Percentiles rank a stretch among this genome's conserved stretches.
These are phyloP conservation scores for Beauveria varroae DNA, from an alignment of 2,329 filamentous ascomycete species.

Conservation along the genomic window DNA sequence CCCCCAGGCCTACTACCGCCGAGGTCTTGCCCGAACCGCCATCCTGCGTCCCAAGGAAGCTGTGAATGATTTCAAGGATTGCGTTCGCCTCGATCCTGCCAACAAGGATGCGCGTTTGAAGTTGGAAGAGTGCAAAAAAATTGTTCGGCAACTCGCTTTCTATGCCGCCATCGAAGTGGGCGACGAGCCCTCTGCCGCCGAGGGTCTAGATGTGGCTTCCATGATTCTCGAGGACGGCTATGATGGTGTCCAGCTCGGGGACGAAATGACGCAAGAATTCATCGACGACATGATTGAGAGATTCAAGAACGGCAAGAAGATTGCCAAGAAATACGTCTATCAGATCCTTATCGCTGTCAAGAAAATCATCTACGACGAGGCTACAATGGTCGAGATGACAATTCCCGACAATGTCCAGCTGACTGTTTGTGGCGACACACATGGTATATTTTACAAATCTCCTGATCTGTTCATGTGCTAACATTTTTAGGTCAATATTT, in stretches of 20 bases:
- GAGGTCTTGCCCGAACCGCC: constrained; percentile 84
- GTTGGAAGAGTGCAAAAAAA: constrained; percentile 87
- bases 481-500: constrained; percentile 77
- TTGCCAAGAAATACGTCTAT: constrained; percentile 95
- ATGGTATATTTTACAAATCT: constrained; percentile 52
- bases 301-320: constrained; percentile 92
- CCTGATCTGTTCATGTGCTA: constrained; percentile 14
- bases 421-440: constrained; percentile 95
- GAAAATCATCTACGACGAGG: constrained; percentile 83
- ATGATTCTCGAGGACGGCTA: constrained; percentile 79
- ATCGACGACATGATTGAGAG: constrained; percentile 95
- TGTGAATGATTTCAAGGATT: constrained; percentile 84
- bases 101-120: constrained; percentile 91
- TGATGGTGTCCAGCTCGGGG: constrained; percentile 70
- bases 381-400: constrained; percentile 93
- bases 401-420: constrained; percentile 70
- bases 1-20: constrained; percentile 79
- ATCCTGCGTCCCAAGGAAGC: constrained; percentile 86
- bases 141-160: constrained; percentile 87
- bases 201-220: constrained; percentile 78
- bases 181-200: constrained; percentile 86
- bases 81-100: constrained; percentile 75
- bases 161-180: constrained; percentile 90
- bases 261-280: constrained; percentile 92
- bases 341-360: constrained; percentile 89